A percentile compares a stretch with the other conserved stretches of the same genome.
Conservation (phyloP, 2,329 filamentous ascomycete species). For the Botrytis byssoidea region DNA sequence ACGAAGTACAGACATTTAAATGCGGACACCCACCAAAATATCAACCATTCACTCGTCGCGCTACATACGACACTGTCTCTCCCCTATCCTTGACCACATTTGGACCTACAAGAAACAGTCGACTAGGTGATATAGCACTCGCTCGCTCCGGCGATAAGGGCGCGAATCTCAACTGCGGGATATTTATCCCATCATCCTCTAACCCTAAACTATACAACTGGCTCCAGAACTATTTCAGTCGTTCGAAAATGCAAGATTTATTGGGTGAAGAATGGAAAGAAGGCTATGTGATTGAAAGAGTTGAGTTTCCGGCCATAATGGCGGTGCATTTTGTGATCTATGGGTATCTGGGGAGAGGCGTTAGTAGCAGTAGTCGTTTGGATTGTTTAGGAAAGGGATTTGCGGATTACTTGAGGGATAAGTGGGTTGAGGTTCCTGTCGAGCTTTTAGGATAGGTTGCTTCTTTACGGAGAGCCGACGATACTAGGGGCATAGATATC, state of each 20-base stretch:
- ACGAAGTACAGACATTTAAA: background rate
- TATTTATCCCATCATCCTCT: background rate
- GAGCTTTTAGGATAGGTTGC: background rate
- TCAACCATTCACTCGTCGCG: background rate
- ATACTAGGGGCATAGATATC: background rate
- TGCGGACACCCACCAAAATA: background rate
- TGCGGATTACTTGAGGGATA: background rate
- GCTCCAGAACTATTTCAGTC: background rate
- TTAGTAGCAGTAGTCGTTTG: background rate
- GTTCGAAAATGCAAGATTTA: background rate
- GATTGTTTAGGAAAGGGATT: background rate
- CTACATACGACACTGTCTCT: background rate
- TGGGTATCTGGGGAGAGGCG: background rate
- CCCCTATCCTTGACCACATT: background rate
- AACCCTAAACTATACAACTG: background rate
- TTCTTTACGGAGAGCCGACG: background rate
- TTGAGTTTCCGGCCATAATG: background rate
- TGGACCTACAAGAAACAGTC: background rate
- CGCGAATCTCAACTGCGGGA: background rate
- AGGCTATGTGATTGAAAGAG: background rate
- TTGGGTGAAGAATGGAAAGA: background rate
- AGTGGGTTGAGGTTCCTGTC: background rate
- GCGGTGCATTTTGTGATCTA: background rate
- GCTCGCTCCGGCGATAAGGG: background rate
- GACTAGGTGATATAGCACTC: background rate